Conservation (phyloP, 2,329 filamentous ascomycete species). For the Venturia effusa region DNA sequence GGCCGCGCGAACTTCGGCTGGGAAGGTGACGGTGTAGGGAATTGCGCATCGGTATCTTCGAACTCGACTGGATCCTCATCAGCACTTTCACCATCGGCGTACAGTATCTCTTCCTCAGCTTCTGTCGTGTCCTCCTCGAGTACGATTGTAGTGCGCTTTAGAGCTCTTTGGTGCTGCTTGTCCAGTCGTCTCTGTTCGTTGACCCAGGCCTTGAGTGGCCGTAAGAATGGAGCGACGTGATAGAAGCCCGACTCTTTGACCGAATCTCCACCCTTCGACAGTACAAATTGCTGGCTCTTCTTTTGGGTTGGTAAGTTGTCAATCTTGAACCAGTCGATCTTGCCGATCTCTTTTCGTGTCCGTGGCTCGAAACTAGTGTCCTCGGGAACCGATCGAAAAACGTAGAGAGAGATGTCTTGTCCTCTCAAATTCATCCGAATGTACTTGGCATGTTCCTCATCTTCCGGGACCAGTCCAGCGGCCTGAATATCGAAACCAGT, state of each 20-base stretch:
- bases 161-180: conserved; percentile 27
- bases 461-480: conserved; percentile 61
- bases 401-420: conserved; percentile 85
- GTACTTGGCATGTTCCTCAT: conserved; percentile 62
- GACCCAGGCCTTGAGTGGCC: conserved; percentile 81
- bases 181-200: conserved; percentile 71
- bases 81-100: neutral
- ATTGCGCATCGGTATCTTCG: neutral
- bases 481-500: conserved; percentile 75
- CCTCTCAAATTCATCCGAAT: conserved; percentile 86
- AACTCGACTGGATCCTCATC: neutral
- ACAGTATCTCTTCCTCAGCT: conserved; percentile 6
- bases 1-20: no score
- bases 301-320: conserved; percentile 76
- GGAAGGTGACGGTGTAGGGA: neutral
- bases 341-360: conserved; percentile 85
- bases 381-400: conserved; percentile 80
- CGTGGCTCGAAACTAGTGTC: conserved; percentile 80
- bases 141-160: conserved; percentile 2
- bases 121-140: conserved; percentile 17
- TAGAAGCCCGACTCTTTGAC: conserved; percentile 82
- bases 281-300: conserved; percentile 48
- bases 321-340: conserved; percentile 88
- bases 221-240: conserved; percentile 91
- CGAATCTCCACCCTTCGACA: conserved; percentile 40